phyloP scores from a whole-genome alignment of 2,329 filamentous ascomycete genomes.

The Neurospora sp. region DNA sequence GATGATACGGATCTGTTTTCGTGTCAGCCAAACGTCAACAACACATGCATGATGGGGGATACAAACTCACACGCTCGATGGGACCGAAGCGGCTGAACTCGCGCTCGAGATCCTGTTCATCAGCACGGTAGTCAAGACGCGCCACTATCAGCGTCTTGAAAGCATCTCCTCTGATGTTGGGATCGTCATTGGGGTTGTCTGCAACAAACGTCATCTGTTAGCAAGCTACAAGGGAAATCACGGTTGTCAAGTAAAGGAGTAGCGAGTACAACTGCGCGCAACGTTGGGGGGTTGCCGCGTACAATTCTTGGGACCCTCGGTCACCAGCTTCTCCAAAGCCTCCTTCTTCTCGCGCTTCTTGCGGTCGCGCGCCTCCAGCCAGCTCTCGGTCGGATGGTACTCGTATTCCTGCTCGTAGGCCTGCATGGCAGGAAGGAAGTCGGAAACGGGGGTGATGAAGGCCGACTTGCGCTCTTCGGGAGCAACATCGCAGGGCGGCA shows the following conservation, averaged over 20 bases:
- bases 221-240: background rate
- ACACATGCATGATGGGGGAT: background rate
- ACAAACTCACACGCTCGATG: slow-evolving; percentile 68
- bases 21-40: slow-evolving; percentile 11
- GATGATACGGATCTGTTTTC: slow-evolving; percentile 70
- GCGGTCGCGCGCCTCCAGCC: slow-evolving; percentile 79
- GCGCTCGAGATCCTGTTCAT: slow-evolving; percentile 80
- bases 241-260: background rate
- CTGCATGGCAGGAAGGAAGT: slow-evolving; percentile 63
- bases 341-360: slow-evolving; percentile 72
- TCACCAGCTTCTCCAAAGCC: slow-evolving; percentile 51
- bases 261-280: background rate
- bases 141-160: slow-evolving; percentile 93
- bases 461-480: slow-evolving; percentile 74
- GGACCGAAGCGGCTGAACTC: slow-evolving; percentile 91
- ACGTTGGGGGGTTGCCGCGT: background rate
- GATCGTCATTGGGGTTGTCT: slow-evolving; percentile 79
- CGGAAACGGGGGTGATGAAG: slow-evolving; percentile 61
- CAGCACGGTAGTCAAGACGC: slow-evolving; percentile 80
- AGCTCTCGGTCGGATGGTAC: slow-evolving; percentile 81
- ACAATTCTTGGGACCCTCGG: slow-evolving; percentile 59
- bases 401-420: slow-evolving; percentile 70
- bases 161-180: slow-evolving; percentile 83
- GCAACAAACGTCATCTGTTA: slow-evolving; percentile 10
- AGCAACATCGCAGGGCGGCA: slow-evolving; percentile 72